A percentile compares a stretch with the other conserved stretches of the same genome.
phyloP scores from a whole-genome alignment of 768 basidiomycete species.

The Phylloporus rhodoxanthus region DNA sequence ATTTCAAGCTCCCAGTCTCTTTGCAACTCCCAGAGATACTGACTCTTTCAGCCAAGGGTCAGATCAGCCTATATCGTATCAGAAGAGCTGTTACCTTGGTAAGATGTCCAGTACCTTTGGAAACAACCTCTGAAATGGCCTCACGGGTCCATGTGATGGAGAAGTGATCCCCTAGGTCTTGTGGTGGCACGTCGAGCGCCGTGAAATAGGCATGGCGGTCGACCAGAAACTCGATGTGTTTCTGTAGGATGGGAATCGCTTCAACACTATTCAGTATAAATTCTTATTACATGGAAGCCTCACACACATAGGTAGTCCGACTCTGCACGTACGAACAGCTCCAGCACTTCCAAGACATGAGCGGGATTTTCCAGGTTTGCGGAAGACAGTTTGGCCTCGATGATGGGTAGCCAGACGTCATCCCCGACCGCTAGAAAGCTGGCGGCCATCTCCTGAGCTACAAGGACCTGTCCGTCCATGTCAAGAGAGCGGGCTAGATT shows the following conservation, averaged over 20 bases:
- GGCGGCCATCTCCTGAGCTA: conserved; percentile 63
- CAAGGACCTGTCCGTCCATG: conserved; percentile 52
- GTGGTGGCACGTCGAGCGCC: conserved; percentile 37
- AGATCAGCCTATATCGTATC: conserved; percentile 8
- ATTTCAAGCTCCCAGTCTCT: conserved; percentile 70
- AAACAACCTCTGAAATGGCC: conserved; percentile 48
- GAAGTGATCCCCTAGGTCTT: conserved; percentile 53
- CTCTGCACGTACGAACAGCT: conserved; percentile 61
- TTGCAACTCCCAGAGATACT: conserved; percentile 63
- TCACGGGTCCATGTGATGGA: conserved; percentile 56
- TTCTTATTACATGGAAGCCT: conserved; percentile 1
- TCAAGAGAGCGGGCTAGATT: conserved; percentile 50
- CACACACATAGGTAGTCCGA: conserved; percentile 75
- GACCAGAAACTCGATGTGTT: conserved; percentile 58
- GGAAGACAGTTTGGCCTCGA: conserved; percentile 47
- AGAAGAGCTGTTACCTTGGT: conserved; percentile 43
- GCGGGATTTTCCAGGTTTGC: conserved; percentile 47
- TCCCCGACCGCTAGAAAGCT: conserved; percentile 59
- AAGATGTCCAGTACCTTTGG: conserved; percentile 56
- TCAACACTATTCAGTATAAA: conserved; percentile 19
- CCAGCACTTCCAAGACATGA: conserved; percentile 51
- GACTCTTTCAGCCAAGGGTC: conserved; percentile 44
- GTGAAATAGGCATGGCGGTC: conserved; percentile 34
- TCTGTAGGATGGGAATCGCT: conserved; percentile 74
- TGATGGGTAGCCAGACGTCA: conserved; percentile 69